Conservation (phyloP, 306 rosid species). For the Herpetospermum pedunculosum region DNA sequence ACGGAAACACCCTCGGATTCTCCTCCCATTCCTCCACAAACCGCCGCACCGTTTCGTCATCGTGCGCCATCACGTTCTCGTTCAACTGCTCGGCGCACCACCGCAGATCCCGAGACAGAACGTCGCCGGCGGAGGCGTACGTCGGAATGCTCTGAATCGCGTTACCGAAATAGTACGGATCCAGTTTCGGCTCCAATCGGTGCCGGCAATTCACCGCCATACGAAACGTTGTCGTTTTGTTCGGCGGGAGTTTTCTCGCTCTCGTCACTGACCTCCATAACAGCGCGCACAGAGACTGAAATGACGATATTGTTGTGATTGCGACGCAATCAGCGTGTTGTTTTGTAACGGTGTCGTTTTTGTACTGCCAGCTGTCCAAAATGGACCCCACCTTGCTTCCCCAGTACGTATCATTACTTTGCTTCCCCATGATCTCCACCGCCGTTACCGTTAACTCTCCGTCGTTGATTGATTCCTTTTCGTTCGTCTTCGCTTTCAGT, state of each 20-base stretch:
- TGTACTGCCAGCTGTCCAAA: conserved; percentile 35
- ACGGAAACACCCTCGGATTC: conserved; percentile 60
- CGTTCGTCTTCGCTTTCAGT: conserved; percentile 43
- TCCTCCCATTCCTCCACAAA: conserved; percentile 67
- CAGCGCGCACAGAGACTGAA: conserved; percentile 68
- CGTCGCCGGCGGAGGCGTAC: conserved; percentile 38
- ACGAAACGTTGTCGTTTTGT: conserved; percentile 59
- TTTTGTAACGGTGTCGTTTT: conserved; percentile 14
- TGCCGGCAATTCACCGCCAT: conserved; percentile 83
- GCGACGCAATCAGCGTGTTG: background rate
- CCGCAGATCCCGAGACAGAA: conserved; percentile 30
- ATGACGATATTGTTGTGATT: conserved; percentile 41
- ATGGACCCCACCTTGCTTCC: conserved; percentile 20
- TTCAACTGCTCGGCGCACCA: conserved; percentile 85
- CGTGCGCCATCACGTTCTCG: conserved; percentile 55
- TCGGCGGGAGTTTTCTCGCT: conserved; percentile 46
- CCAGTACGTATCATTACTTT: conserved; percentile 30
- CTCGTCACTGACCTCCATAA: conserved; percentile 76
- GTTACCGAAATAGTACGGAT: conserved; percentile 75
- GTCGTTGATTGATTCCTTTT: background rate
- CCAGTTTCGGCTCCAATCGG: conserved; percentile 54
- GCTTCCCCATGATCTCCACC: conserved; percentile 41
- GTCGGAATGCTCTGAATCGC: conserved; percentile 84
- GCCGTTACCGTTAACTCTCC: conserved; percentile 9
- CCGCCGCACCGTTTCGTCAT: conserved; percentile 32